Conservation (phyloP, 2,329 filamentous ascomycete species). For the Fusarium sulawesiense region DNA sequence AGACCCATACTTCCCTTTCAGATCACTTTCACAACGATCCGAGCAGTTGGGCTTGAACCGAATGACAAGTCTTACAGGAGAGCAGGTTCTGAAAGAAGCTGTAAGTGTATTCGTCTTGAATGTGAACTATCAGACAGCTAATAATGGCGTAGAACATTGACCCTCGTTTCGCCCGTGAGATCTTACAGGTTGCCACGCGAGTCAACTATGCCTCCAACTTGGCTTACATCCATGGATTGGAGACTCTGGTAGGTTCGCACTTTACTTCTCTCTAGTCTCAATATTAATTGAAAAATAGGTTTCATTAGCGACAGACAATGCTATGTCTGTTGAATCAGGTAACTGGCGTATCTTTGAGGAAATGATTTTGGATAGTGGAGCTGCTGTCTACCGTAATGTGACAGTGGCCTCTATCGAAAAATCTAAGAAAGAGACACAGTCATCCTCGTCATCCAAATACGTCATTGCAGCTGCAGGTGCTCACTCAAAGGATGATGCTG, state of each 20-base stretch:
- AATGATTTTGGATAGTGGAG: conserved; percentile 76
- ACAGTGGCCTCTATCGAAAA: conserved; percentile 71
- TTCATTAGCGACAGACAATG: conserved; percentile 88
- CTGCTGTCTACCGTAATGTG: conserved; percentile 73
- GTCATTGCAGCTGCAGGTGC: conserved; percentile 54
- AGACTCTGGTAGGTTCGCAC: conserved; percentile 74
- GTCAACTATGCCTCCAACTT: conserved; percentile 97
- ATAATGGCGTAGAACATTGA: conserved; percentile 61
- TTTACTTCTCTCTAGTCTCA: background rate
- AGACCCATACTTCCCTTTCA: conserved; percentile 84
- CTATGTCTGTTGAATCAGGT: conserved; percentile 81
- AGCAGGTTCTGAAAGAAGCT: conserved; percentile 76
- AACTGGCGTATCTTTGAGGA: conserved; percentile 95
- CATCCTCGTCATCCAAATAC: conserved; percentile 58
- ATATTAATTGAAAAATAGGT: conserved; percentile 60
- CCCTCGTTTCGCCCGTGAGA: conserved; percentile 76
- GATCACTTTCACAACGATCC: conserved; percentile 75
- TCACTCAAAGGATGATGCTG: conserved; percentile 30
- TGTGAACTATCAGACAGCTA: background rate
- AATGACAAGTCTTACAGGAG: conserved; percentile 77
- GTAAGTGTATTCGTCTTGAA: conserved; percentile 46
- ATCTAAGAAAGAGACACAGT: conserved; percentile 56
- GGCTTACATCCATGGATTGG: conserved; percentile 85
- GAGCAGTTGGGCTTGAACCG: conserved; percentile 74
- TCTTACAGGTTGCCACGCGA: conserved; percentile 89